Evolutionary conservation across 257 asterid genomes (phyloP), one percentile per base, ranked within the genome.

Genomic region (Solanum ahanhuiri): DNA sequence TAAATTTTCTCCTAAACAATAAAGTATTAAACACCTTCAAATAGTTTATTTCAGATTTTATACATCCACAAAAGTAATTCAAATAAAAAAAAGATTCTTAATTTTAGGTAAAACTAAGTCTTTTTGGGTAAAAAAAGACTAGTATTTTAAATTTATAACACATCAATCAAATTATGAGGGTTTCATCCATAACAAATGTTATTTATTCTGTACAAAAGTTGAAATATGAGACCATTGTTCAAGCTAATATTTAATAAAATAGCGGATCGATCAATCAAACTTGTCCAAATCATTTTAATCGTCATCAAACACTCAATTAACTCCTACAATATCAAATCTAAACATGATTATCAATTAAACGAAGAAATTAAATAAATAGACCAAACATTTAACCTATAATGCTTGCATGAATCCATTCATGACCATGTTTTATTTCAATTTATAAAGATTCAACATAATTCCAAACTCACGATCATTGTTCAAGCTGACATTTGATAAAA

Each of bases 211-310:
- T 54, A 54, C 10, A 54, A 54, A 54, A 54, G 9, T 57, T 57
- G 1, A 9, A 63, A 63, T 8, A 4, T 12, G 6, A 0, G 1
- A 75, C 0, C 7, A 31, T 31, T 31, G 33, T 31, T 31, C 33
- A 12, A 41, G 5, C 3, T 25, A 8, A 25, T 0, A 2, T 41
- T 41, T 18, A 1, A 76, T 41, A 76, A 3, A 41, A 3, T n/a
- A 11, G 6, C 0, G 12, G 0, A 4, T 0, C 34, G 2, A 10
- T 23, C 17, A 6, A 22, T 11, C 1, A 2, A 2, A 37, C 3
- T 35, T 18, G 3, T 35, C 1, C 3, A 0, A 2, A 73, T 1
- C 10, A 12, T 39, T 15, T n/a, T 2, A 73, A 73, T 73, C 0
- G 20, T 2, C 0, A 11, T 37, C 12, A 18, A 54, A 54, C n/a